Base-by-base conservation (phyloP, 73 alveolate species). In the Paramecium primaurelia region DNA sequence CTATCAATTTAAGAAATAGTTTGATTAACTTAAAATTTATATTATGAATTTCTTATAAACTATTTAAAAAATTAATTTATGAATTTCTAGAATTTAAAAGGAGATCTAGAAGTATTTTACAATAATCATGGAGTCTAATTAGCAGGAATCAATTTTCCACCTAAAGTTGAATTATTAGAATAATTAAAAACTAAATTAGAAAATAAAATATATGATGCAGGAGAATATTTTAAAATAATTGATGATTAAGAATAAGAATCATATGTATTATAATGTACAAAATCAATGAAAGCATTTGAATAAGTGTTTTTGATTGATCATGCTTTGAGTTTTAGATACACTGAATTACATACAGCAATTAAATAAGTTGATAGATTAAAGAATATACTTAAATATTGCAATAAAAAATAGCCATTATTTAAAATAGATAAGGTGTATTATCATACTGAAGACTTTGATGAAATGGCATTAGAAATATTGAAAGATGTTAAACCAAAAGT, bases 321-420 rank as follows among this genome's bases (percentile, higher is more conserved):
- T 93, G 97, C 98, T 16, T 96, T 99, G 98, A 98, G 98, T 64
- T 97, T 97, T 94, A 95, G 96, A 89, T 93, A 95, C 89, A 92
- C 96, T 59, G 96, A 96, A 45, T 87, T 94, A 40, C 93, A 95
- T 88, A 69, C 77, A 12, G 91, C 95, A 36, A 93, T 97, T 25
- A 86, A 93, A 44, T 94, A 92, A 58, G 85, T 84, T 40, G 94
- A 32, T 71, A 77, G 92, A 77, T 83, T 44, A 32, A 86, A 85
- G 71, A 68, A 20, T 64, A 89, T 38, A 75, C 69, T 49, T 22
- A 85, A 92, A 77, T 80, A 71, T 68, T 40, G 34, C 58, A 49
- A 20, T 92, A 92, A 30, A 60, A 93, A 85, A 77, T 60, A 49
- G 77, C 58, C 32, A 37, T 93, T 54, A 91, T 59, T 40, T 64